Evolutionary conservation across 352 stramenopile species (phyloP).

Genomic region (Globisporangium heterothallicum): DNA sequence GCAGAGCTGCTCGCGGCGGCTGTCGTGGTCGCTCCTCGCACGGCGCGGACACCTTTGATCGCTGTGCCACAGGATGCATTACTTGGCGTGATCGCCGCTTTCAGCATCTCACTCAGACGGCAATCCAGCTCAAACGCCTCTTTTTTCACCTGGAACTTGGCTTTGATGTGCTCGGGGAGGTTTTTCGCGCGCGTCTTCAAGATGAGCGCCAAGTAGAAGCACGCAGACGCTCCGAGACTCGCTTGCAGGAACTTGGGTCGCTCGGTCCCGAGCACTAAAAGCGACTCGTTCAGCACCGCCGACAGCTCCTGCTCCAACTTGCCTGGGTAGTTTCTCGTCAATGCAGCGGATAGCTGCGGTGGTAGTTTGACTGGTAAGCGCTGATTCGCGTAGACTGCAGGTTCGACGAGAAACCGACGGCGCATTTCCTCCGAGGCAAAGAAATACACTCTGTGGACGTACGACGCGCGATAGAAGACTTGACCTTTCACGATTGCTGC

Average conservation of each 20-base stretch:
- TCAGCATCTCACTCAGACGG: conserved; percentile 41
- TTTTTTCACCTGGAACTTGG: conserved; percentile 20
- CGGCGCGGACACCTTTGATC: conserved; percentile 38
- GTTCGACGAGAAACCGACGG: conserved; percentile 41
- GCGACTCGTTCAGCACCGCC: conserved; percentile 49
- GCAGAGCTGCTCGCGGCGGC: not conserved
- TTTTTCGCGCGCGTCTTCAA: conserved; percentile 35
- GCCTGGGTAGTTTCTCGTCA: conserved; percentile 47
- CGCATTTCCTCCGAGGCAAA: conserved; percentile 47
- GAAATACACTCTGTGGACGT: conserved; percentile 50
- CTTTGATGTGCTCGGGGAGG: conserved; percentile 18
- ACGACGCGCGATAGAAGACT: conserved; percentile 60
- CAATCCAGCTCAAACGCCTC: conserved; percentile 49
- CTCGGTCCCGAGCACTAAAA: conserved; percentile 44
- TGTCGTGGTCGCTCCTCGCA: conserved; percentile 20
- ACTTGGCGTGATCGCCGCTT: conserved; percentile 22
- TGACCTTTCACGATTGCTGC: conserved; percentile 41
- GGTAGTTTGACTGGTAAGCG: conserved; percentile 61
- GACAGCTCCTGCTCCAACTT: conserved; percentile 61
- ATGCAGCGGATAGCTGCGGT: conserved; percentile 29
- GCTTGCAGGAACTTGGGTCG: conserved; percentile 58
- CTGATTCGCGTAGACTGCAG: conserved; percentile 31
- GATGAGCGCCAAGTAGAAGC: conserved; percentile 49
- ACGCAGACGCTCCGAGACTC: conserved; percentile 31
- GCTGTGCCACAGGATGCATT: conserved; percentile 45